Base-by-base conservation (phyloP, 2,329 filamentous ascomycete species). In the Dactylonectria macrodidyma region DNA sequence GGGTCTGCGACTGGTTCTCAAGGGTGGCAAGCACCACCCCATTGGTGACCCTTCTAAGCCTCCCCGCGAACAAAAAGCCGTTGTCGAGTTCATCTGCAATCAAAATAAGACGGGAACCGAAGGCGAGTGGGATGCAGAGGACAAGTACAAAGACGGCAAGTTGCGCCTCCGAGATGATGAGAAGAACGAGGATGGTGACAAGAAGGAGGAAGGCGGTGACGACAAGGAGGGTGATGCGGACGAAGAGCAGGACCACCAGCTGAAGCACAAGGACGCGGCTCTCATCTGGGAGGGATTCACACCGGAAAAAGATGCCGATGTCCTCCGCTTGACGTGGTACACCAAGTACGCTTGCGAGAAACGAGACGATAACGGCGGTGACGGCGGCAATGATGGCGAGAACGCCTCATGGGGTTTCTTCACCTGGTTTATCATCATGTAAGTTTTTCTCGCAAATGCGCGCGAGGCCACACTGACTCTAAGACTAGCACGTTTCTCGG, bases 401-500 rank as follows among this genome's bases (percentile, higher is more conserved):
- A 83, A 85, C 48, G 80, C 84, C 60, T 87, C 90, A 78, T 98
- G 95, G 96, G 96, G 96, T 2, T 96, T 98, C 85, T 98, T 98
- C 78, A 98, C 95, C 19, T 99, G 96, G 96, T 89, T 98, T 77
- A 89, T 98, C 73, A 91, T 99, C 73, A 90, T 98, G 95, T 97
- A 83, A 87, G 93, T 87, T 71, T 5, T 12, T 24, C 14, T 8
- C n/a, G 3, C 6, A 14, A 11, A 16, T 4, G 33, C n/a, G 24
- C 24, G 10, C 12, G 30, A 14, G 12, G n/a, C 9, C 26, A 16
- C 41, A 50, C 72, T 76, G 69, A 75, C 78, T 73, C 71, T 30
- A 77, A 24, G n/a, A 61, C 22, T 72, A 97, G 95, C 74, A 84
- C 92, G 67, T 99, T 99, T 88, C 87, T 98, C 70, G 89, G 89